phyloP scores from a whole-genome alignment of 768 basidiomycete genomes.

The Cystofilobasidium capitatum region DNA sequence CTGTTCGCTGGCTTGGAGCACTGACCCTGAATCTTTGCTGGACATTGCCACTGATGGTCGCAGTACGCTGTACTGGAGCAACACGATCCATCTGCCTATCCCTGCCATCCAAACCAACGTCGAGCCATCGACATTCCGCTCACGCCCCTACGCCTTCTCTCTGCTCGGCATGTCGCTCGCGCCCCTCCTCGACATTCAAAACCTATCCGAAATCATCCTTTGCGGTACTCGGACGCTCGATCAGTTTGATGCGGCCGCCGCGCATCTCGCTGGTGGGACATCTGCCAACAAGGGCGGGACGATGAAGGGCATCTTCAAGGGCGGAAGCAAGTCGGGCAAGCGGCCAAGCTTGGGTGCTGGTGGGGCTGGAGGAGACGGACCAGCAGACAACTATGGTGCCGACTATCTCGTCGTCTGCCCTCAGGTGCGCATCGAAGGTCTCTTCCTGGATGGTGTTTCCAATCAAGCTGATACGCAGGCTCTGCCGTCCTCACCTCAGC shows the following conservation, averaged over 20 bases:
- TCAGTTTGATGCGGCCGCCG: background rate
- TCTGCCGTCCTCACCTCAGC: background rate
- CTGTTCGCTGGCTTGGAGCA: background rate
- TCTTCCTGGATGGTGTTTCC: background rate
- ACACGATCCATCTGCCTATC: conserved; percentile 1
- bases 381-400: background rate
- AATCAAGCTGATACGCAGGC: background rate
- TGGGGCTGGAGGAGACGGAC: background rate
- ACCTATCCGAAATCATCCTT: background rate
- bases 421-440: background rate
- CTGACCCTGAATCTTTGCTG: background rate
- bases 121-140: conserved; percentile 1
- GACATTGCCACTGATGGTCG: too few relatives aligned
- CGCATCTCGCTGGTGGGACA: background rate
- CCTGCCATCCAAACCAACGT: background rate
- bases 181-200: background rate
- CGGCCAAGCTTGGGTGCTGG: background rate
- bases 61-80: conserved; percentile 9
- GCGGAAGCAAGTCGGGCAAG: conserved; percentile 6
- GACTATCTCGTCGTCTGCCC: background rate
- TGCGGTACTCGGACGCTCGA: conserved; percentile 1
- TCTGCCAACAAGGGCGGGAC: background rate
- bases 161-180: conserved; percentile 13
- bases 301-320: conserved; percentile 13
- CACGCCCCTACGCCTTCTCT: conserved; percentile 8